Evolutionary conservation across 2,329 filamentous ascomycete species (phyloP).

Genomic region (Claviceps monticola): DNA sequence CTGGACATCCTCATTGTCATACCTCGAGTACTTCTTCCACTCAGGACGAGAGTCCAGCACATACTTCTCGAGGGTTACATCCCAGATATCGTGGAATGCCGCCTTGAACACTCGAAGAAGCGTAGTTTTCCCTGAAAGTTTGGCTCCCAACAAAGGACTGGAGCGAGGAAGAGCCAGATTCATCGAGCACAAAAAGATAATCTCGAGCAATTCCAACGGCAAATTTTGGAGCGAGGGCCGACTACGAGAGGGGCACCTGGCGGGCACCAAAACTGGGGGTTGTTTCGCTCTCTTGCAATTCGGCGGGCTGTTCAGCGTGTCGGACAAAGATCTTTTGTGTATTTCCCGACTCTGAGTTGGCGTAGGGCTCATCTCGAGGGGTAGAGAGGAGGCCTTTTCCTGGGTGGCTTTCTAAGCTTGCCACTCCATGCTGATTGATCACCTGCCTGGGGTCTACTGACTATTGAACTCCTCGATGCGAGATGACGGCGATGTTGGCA

Average conservation of each 20-base stretch:
- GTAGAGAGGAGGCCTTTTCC: too few relatives aligned
- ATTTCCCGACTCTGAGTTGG: constrained; percentile 35
- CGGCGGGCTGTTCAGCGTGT: not conserved
- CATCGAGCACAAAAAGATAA: constrained; percentile 33
- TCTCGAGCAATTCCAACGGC: constrained; percentile 39
- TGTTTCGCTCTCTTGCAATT: constrained; percentile 14
- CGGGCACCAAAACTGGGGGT: not conserved
- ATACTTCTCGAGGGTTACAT: constrained; percentile 13
- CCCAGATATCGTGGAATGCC: too few relatives aligned
- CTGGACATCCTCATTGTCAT: too few relatives aligned
- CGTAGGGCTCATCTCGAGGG: constrained; percentile 29
- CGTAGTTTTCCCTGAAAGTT: constrained; percentile 29
- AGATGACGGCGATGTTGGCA: too few relatives aligned
- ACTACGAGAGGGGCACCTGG: constrained; percentile 1
- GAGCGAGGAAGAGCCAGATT: constrained; percentile 12
- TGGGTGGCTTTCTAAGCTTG: too few relatives aligned
- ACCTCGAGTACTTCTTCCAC: too few relatives aligned
- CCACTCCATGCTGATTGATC: too few relatives aligned
- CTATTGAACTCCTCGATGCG: too few relatives aligned
- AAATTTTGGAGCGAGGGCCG: constrained; percentile 21
- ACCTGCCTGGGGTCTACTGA: too few relatives aligned
- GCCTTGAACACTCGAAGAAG: constrained; percentile 11
- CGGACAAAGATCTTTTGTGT: constrained; percentile 15
- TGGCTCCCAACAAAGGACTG: constrained; percentile 28
- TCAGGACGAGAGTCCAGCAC: not conserved